These are phyloP conservation scores for Coniochaeta prunicola DNA, from an alignment of 2,329 filamentous ascomycete species.

Conservation along the genomic window DNA sequence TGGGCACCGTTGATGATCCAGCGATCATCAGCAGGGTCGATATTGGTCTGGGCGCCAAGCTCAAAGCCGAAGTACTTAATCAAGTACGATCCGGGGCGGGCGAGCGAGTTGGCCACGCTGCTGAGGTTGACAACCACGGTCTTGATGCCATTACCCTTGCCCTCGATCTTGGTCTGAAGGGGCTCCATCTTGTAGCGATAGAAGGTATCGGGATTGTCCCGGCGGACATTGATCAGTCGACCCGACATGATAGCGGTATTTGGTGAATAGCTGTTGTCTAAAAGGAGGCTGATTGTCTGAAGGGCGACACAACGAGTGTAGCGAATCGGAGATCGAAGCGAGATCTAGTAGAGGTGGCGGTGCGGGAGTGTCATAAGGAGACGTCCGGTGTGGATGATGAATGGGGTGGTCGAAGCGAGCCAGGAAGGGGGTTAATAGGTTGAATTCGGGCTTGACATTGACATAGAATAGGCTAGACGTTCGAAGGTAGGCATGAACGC, in stretches of 20 bases:
- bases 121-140: constrained; percentile 93
- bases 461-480: constrained; percentile 48
- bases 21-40: constrained; percentile 92
- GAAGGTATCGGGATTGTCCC: constrained; percentile 96
- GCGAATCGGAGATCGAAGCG: constrained; percentile 27
- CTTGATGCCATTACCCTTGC: constrained; percentile 99
- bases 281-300: constrained; percentile 9
- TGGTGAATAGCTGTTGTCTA: background rate
- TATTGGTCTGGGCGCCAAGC: constrained; percentile 96
- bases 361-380: background rate
- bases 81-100: constrained; percentile 85
- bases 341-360: background rate
- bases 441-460: constrained; percentile 48
- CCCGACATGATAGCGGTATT: constrained; percentile 66
- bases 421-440: constrained; percentile 44
- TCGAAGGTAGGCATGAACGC: constrained; percentile 53
- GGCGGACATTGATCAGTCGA: constrained; percentile 86
- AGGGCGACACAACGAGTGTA: constrained; percentile 21
- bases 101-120: constrained; percentile 86
- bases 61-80: constrained; percentile 99
- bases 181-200: constrained; percentile 99
- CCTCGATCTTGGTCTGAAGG: constrained; percentile 97
- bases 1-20: constrained; percentile 99
- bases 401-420: constrained; percentile 30
- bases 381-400: constrained; percentile 10